Conservation (phyloP, 192 early-diverging fungal genomes). For the Linnemannia elongata region DNA sequence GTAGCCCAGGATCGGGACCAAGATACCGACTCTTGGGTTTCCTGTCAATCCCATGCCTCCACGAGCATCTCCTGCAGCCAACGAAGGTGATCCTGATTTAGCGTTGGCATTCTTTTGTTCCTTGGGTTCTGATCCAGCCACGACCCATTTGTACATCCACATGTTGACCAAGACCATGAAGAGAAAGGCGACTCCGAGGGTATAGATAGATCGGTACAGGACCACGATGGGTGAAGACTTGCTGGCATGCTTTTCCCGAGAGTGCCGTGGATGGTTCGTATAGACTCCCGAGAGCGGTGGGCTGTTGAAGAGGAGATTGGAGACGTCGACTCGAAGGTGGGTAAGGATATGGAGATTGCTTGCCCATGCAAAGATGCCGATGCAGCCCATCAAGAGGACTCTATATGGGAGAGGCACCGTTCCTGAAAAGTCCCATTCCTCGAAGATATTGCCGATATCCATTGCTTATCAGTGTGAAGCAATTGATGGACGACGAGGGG, state of each 20-base stretch:
- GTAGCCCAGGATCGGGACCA: constrained; percentile 64
- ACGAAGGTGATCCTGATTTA: neutral
- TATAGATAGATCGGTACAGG: constrained; percentile 61
- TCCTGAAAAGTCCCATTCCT: constrained; percentile 60
- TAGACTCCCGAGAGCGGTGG: constrained; percentile 41
- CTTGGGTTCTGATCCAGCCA: constrained; percentile 30
- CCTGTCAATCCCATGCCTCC: constrained; percentile 38
- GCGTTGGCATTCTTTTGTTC: neutral
- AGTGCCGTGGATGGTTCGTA: constrained; percentile 43
- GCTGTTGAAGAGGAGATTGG: constrained; percentile 49
- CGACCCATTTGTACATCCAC: constrained; percentile 60
- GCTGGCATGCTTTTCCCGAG: constrained; percentile 53
- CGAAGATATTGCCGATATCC: constrained; percentile 59
- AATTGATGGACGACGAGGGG: neutral
- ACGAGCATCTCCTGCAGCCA: constrained; percentile 9
- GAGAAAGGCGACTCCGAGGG: constrained; percentile 59
- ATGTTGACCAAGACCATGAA: constrained; percentile 61
- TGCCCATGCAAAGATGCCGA: constrained; percentile 74
- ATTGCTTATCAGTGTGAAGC: constrained; percentile 7
- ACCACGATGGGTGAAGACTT: constrained; percentile 38
- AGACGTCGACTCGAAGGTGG: constrained; percentile 60
- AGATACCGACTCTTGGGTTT: constrained; percentile 39
- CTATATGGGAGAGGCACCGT: constrained; percentile 64
- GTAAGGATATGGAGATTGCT: constrained; percentile 66
- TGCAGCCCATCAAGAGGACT: constrained; percentile 62